These are phyloP conservation scores for Cucurbitaria berberidis DNA, from an alignment of 2,329 filamentous ascomycete genomes.

Conservation along the genomic window DNA sequence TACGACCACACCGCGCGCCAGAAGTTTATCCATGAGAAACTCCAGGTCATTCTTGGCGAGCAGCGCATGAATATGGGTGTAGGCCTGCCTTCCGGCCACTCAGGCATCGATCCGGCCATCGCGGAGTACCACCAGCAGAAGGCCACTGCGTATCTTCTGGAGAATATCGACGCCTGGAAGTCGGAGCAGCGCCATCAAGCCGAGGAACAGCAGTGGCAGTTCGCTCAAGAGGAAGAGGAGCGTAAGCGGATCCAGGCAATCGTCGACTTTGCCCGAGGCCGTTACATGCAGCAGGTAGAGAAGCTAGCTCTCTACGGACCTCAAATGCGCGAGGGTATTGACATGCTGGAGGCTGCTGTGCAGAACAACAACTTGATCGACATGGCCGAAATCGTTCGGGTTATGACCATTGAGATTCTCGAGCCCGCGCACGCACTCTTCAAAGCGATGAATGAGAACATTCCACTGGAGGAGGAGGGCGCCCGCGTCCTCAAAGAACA, in stretches of 20 bases:
- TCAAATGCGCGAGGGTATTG: background rate
- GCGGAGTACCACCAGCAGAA: slow-evolving; percentile 6
- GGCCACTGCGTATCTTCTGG: background rate
- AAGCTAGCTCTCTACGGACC: slow-evolving; percentile 4
- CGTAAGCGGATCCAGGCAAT: background rate
- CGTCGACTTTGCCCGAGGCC: background rate
- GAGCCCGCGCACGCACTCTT: slow-evolving; percentile 4
- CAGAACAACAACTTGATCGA: background rate
- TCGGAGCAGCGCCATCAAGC: background rate
- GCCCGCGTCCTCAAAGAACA: slow-evolving; percentile 1
- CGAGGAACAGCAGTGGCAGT: background rate
- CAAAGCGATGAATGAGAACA: slow-evolving; percentile 1
- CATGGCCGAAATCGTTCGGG: background rate
- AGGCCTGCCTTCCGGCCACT: slow-evolving; percentile 8
- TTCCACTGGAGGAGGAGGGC: slow-evolving; percentile 8
- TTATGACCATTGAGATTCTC: background rate
- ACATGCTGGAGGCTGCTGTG: background rate
- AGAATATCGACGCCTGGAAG: background rate
- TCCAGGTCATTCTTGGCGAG: slow-evolving; percentile 4
- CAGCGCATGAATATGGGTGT: slow-evolving; percentile 6
- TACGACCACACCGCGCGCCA: slow-evolving; percentile 6
- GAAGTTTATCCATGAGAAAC: slow-evolving; percentile 1
- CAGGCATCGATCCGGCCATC: slow-evolving; percentile 6
- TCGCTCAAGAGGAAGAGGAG: background rate
- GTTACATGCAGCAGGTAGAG: slow-evolving; percentile 4